phyloP scores from a whole-genome alignment of 306 rosid genomes.

The Rubus idaeus region DNA sequence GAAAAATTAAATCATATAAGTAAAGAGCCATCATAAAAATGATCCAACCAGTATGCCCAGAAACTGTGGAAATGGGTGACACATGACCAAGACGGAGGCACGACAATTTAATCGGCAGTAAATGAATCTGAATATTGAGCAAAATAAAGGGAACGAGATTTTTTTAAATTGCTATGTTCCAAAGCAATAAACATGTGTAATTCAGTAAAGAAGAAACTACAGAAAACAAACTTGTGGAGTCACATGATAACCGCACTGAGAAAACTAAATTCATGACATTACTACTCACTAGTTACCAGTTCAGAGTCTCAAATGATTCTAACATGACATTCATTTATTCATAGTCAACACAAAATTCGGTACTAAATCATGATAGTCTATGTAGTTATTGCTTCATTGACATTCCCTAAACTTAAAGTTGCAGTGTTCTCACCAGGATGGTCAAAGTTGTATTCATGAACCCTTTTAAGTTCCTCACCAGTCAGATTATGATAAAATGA shows the following conservation, averaged over 20 bases:
- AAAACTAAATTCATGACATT: background rate
- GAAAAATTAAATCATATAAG: constrained; percentile 9
- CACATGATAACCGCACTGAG: background rate
- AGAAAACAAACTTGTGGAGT: background rate
- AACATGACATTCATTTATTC: background rate
- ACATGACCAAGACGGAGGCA: background rate
- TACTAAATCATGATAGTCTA: background rate
- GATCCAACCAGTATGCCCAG: background rate
- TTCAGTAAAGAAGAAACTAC: background rate
- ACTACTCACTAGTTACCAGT: background rate
- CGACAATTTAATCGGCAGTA: background rate
- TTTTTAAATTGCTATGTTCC: background rate
- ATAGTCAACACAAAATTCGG: background rate
- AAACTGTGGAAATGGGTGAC: background rate
- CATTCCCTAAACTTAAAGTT: constrained; percentile 11
- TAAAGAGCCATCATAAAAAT: background rate
- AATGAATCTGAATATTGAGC: background rate
- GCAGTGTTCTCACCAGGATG: constrained; percentile 80
- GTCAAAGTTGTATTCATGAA: constrained; percentile 95
- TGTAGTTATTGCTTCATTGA: background rate
- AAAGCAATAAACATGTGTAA: background rate
- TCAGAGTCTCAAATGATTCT: background rate
- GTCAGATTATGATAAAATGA: constrained; percentile 90
- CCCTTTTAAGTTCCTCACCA: constrained; percentile 68
- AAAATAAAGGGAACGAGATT: background rate